phyloP scores from a whole-genome alignment of 129 eudicot species.

The Flaveria bidentis region DNA sequence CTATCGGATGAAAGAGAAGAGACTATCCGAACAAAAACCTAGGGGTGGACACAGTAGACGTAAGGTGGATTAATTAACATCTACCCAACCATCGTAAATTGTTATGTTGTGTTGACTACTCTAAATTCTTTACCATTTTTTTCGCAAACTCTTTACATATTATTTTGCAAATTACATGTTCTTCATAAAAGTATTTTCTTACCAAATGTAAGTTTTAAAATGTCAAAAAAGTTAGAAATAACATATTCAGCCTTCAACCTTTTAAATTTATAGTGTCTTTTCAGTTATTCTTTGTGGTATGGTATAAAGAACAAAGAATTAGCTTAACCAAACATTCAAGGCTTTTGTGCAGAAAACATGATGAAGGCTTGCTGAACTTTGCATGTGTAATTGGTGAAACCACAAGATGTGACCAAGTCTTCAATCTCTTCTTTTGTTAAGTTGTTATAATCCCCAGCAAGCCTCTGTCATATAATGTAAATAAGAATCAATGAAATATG shows the following conservation, averaged over 20 bases:
- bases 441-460: slow-evolving; percentile 43
- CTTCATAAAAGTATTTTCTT: too few relatives aligned
- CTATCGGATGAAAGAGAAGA: too few relatives aligned
- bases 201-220: neutral
- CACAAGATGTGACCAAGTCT: slow-evolving; percentile 81
- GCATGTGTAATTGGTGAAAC: slow-evolving; percentile 73
- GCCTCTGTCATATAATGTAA: slow-evolving; percentile 43
- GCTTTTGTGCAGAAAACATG: slow-evolving; percentile 93
- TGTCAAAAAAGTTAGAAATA: neutral
- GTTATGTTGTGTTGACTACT: too few relatives aligned
- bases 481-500: neutral
- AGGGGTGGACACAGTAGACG: too few relatives aligned
- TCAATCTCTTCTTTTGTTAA: slow-evolving; percentile 81
- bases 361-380: slow-evolving; percentile 79
- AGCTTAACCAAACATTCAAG: slow-evolving; percentile 36
- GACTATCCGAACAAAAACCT: too few relatives aligned
- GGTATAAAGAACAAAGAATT: neutral
- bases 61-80: too few relatives aligned
- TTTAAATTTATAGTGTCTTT: neutral
- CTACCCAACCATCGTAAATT: too few relatives aligned
- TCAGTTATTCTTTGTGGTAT: neutral
- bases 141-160: neutral
- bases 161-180: too few relatives aligned
- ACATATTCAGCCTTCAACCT: neutral
- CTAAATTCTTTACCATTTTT: neutral